These are phyloP conservation scores for Verbena officinalis DNA, from an alignment of 257 asterid species.

Conservation along the genomic window DNA sequence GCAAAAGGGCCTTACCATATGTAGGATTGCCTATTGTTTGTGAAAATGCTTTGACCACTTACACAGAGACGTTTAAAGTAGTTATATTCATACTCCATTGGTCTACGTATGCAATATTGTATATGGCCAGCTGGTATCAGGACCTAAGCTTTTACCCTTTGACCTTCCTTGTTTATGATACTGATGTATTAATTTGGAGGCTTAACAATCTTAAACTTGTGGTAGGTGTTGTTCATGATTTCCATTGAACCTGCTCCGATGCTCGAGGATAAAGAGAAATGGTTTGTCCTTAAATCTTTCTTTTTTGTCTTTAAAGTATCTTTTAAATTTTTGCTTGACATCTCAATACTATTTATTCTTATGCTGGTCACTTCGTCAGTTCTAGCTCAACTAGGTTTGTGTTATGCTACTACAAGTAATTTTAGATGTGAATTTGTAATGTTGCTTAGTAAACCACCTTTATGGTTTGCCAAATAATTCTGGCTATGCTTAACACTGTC, in stretches of 20 bases:
- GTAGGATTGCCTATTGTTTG: background rate
- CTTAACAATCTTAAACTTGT: constrained; percentile 42
- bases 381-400: constrained; percentile 4
- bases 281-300: constrained; percentile 57
- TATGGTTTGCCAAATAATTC: background rate
- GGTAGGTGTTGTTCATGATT: constrained; percentile 93
- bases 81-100: background rate
- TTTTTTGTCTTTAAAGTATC: constrained; percentile 20
- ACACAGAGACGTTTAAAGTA: background rate
- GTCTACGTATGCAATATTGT: background rate
- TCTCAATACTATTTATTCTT: background rate
- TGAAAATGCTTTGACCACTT: constrained; percentile 1
- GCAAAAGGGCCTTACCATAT: background rate
- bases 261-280: constrained; percentile 99
- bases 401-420: background rate
- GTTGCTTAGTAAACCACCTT: background rate
- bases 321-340: constrained; percentile 1
- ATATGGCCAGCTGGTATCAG: background rate
- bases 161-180: constrained; percentile 18
- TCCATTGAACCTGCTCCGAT: constrained; percentile 98
- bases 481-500: constrained; percentile 9
- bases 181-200: constrained; percentile 29
- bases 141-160: constrained; percentile 9
- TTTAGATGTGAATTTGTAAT: constrained; percentile 5
- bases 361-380: background rate